Evolutionary conservation across 345 rosid genomes (phyloP), one percentile per base, ranked within the genome.

Genomic region (Durio zibethinus): DNA sequence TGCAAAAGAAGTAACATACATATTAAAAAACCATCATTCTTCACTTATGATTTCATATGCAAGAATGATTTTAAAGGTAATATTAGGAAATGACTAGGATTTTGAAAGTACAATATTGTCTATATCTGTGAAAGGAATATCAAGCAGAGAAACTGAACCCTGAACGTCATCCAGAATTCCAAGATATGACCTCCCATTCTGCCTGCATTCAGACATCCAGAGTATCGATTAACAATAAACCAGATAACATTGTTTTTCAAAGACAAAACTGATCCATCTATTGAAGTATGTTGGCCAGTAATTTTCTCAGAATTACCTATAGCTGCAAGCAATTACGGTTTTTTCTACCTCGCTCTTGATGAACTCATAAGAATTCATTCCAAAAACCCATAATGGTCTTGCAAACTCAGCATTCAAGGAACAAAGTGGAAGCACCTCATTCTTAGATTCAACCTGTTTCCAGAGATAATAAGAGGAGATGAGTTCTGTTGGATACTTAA

Each of bases 61-160:
- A 83, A 25, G 48, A 52, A 23, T 36, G 63, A 36, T 61, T 42
- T 78, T 52, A 48, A 62, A 31, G 60, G 47, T 54, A 60, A 66
- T 48, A 59, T n/a, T n/a, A 67, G 62, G 77, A 77, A 20, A 63
- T 54, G 35, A n/a, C 23, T 42, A 68, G 67, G 81, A 50, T 75
- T 74, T 40, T 0, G 82, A 65, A 35, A 69, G 76, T 93, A 93
- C 99, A 80, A 93, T 89, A 73, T 83, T 91, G 52, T 90, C 89
- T 70, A 90, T 88, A 83, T 93, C 98, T 23, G 98, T 92, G 84
- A 96, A 87, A 80, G 97, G 97, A 84, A 91, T 88, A 80, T 92
- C 91, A 10, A 95, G 94, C 80, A 83, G 81, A 78, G 97, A 88
- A 65, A 93, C 73, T 42, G 94, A 90, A 73, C 89, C 80, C 85